Percentiles rank a stretch among this genome's conserved stretches.
These are phyloP conservation scores for Phytopythium vexans DNA, from an alignment of 352 stramenopile genomes.

Conservation along the genomic window DNA sequence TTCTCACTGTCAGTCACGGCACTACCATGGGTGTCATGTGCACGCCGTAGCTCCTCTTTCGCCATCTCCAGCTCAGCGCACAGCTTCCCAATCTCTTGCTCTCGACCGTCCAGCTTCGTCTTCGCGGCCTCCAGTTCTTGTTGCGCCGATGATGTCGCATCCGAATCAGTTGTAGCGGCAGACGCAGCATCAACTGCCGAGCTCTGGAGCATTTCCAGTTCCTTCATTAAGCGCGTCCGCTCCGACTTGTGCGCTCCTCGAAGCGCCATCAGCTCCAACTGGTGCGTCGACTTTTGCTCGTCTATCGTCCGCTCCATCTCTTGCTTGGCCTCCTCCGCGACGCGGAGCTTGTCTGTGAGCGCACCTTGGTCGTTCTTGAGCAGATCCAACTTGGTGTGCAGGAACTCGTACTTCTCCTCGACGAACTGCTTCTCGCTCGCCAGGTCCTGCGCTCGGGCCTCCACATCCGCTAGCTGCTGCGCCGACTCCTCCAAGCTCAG, in stretches of 20 bases:
- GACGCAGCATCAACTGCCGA: slow-evolving; percentile 1
- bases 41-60: slow-evolving; percentile 19
- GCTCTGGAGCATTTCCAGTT: background rate
- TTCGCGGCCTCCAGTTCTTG: slow-evolving; percentile 31
- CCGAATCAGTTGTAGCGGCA: too few relatives aligned
- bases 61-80: slow-evolving; percentile 25
- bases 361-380: background rate
- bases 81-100: slow-evolving; percentile 6
- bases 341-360: background rate
- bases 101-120: slow-evolving; percentile 29
- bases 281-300: background rate
- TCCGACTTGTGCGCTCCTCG: background rate
- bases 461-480: background rate
- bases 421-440: slow-evolving; percentile 1
- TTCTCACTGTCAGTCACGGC: background rate
- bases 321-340: slow-evolving; percentile 46
- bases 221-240: background rate
- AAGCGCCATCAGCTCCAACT: background rate
- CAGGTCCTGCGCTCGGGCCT: background rate
- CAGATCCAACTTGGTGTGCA: slow-evolving; percentile 1
- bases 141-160: slow-evolving; percentile 20
- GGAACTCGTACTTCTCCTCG: slow-evolving; percentile 4
- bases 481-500: background rate
- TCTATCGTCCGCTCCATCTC: slow-evolving; percentile 50
- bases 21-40: background rate